Evolutionary conservation across 106 monocot genomes (phyloP).

Genomic region (Platanthera zijinensis): DNA sequence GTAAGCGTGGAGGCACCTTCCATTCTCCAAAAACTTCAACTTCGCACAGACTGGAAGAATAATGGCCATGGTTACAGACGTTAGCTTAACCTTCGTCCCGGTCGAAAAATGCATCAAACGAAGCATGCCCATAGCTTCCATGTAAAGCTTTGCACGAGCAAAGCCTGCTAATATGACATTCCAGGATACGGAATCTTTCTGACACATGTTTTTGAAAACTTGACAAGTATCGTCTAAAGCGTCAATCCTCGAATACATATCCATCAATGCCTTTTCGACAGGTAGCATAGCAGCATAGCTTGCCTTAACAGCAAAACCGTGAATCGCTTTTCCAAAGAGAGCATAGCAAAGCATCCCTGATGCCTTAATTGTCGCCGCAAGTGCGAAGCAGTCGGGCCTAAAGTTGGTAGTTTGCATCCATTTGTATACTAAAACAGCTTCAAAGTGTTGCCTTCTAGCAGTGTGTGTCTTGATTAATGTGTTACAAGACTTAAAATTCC

Average conservation of each 20-base stretch:
- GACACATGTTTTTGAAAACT: slow-evolving; percentile 26
- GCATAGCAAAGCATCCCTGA: slow-evolving; percentile 7
- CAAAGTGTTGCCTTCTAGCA: slow-evolving; percentile 3
- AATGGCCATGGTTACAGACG: slow-evolving; percentile 34
- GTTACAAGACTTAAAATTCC: slow-evolving; percentile 18
- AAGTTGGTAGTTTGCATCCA: slow-evolving; percentile 8
- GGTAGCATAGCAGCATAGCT: background rate
- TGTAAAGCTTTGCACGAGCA: slow-evolving; percentile 20
- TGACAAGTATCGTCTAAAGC: slow-evolving; percentile 21
- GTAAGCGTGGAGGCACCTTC: slow-evolving; percentile 34
- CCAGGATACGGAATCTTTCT: slow-evolving; percentile 44
- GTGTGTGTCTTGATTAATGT: slow-evolving; percentile 11
- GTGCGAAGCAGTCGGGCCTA: slow-evolving; percentile 28
- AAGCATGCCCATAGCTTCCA: slow-evolving; percentile 24
- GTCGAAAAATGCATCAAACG: slow-evolving; percentile 28
- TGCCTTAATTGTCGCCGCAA: slow-evolving; percentile 43
- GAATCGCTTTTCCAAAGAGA: slow-evolving; percentile 23
- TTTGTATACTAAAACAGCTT: slow-evolving; percentile 18
- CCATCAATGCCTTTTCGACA: slow-evolving; percentile 48
- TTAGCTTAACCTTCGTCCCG: slow-evolving; percentile 19
- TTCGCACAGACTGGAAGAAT: slow-evolving; percentile 46
- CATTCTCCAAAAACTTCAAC: slow-evolving; percentile 17
- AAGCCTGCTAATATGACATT: slow-evolving; percentile 48
- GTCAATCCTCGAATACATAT: slow-evolving; percentile 40
- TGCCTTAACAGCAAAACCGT: slow-evolving; percentile 33